phyloP scores from a whole-genome alignment of 2,329 filamentous ascomycete species.

The Colletotrichum trifolii region DNA sequence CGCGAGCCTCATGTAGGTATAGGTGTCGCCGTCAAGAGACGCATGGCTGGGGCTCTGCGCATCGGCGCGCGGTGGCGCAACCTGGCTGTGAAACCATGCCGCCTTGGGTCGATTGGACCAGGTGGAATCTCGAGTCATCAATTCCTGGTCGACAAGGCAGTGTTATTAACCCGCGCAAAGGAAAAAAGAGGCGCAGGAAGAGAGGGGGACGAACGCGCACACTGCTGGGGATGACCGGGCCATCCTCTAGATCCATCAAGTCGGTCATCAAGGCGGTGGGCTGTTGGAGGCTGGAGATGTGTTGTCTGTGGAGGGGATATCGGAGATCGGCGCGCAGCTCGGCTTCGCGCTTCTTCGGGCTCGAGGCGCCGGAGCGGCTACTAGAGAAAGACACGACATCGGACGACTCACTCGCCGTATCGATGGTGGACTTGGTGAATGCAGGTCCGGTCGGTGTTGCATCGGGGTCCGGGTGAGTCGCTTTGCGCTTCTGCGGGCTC shows the following conservation, averaged over 20 bases:
- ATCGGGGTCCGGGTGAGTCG: background rate
- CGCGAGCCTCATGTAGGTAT: background rate
- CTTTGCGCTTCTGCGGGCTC: background rate
- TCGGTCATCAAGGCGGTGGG: background rate
- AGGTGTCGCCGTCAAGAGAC: background rate
- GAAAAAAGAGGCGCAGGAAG: no score
- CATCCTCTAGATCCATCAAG: no score
- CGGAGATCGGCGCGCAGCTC: background rate
- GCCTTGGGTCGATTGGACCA: no score
- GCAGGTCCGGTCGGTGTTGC: background rate
- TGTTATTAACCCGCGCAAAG: no score
- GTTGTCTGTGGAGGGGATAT: background rate
- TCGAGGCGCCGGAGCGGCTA: background rate
- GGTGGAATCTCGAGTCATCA: no score
- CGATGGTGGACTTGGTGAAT: background rate
- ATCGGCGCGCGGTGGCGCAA: background rate
- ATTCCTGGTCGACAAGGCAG: no score
- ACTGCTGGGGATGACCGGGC: no score
- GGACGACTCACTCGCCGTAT: background rate
- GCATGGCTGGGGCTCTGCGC: background rate
- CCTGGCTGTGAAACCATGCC: no score
- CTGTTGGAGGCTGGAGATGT: background rate
- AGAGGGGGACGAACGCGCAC: no score
- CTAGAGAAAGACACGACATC: background rate
- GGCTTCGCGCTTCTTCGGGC: slow-evolving; percentile 4